Percentiles rank a stretch among this genome's conserved stretches.
Evolutionary conservation across 2,329 filamentous ascomycete genomes (phyloP).

Genomic region (Aspergillus cejpii): DNA sequence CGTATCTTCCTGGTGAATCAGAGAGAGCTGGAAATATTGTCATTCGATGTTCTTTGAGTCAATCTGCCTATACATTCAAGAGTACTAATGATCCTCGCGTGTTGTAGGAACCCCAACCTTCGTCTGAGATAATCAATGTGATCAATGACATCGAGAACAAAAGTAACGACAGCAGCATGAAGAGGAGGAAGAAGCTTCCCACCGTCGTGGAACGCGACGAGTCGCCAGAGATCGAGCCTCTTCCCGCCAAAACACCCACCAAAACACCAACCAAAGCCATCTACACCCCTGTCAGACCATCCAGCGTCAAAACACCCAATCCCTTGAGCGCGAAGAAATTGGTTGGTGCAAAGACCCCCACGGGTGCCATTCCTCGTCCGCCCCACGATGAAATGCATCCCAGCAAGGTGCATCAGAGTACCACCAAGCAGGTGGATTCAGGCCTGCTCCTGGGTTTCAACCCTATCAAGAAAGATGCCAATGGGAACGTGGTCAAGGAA

Average conservation of each 20-base stretch:
- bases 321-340: conserved; percentile 20
- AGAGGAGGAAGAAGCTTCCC: conserved; percentile 30
- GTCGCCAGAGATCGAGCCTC: conserved; percentile 29
- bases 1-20: not conserved
- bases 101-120: conserved; percentile 18
- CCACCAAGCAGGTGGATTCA: conserved; percentile 69
- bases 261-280: conserved; percentile 4
- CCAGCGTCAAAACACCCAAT: conserved; percentile 14
- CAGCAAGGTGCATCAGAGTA: conserved; percentile 67
- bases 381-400: conserved; percentile 84
- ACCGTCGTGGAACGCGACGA: conserved; percentile 46
- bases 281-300: conserved; percentile 21
- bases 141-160: conserved; percentile 3
- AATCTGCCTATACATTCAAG: not conserved
- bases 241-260: conserved; percentile 18
- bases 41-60: not conserved
- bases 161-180: conserved; percentile 5
- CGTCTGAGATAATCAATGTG: conserved; percentile 14
- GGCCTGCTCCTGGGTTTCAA: conserved; percentile 76
- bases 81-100: conserved; percentile 1
- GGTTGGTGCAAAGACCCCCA: conserved; percentile 29
- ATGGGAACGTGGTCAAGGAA: conserved; percentile 32
- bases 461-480: conserved; percentile 53
- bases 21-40: conserved; percentile 10
- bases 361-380: conserved; percentile 61